phyloP scores from a whole-genome alignment of 129 eudicot species.

The Daucus carota region DH1_v3.0 NC_030388.2:28074501-28075000 shows the following conservation, averaged over 20 bases:
- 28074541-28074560: neutral
- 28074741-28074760: too few relatives aligned
- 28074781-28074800: neutral
- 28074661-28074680: too few relatives aligned
- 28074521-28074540: neutral
- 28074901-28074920: too few relatives aligned
- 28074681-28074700: too few relatives aligned
- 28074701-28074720: too few relatives aligned
- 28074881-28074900: neutral
- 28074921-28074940: too few relatives aligned
- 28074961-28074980: neutral
- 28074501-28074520: neutral
- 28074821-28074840: neutral
- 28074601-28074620: neutral
- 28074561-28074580: neutral
- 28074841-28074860: too few relatives aligned
- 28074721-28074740: too few relatives aligned
- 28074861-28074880: too few relatives aligned
- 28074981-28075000: slow-evolving; percentile 61
- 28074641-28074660: too few relatives aligned
- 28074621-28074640: neutral
- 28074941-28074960: neutral
- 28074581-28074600: neutral
- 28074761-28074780: too few relatives aligned
- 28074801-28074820: too few relatives aligned